Percentiles rank a stretch among this genome's conserved stretches.
These are phyloP conservation scores for Saturnispora diversa DNA, from an alignment of 805 yeast species.

Conservation along the genomic window DNA sequence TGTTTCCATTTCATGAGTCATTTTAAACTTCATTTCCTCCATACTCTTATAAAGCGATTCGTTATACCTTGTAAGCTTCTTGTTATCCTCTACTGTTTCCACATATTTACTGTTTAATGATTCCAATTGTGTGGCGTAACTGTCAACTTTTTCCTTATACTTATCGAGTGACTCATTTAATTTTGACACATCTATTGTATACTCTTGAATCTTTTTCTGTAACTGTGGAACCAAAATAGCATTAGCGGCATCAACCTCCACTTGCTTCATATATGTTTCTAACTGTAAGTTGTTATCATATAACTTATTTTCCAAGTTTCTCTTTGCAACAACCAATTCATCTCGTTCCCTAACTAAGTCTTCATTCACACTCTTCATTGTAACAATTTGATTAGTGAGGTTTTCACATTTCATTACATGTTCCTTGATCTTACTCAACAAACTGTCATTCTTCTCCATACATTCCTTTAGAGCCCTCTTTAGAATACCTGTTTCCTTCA, in stretches of 20 bases:
- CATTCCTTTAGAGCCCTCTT: conserved; percentile 34
- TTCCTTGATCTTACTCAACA: conserved; percentile 37
- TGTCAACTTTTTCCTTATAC: conserved; percentile 19
- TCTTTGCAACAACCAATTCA: conserved; percentile 43
- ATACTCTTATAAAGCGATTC: conserved; percentile 41
- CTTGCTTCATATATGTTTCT: conserved; percentile 30
- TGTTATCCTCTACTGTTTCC: conserved; percentile 58
- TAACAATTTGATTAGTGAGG: conserved; percentile 43
- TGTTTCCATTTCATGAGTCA: conserved; percentile 43
- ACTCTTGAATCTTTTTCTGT: conserved; percentile 31
- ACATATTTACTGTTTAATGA: conserved; percentile 44
- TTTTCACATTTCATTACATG: conserved; percentile 38
- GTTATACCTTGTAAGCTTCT: conserved; percentile 50
- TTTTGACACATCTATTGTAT: conserved; percentile 25
- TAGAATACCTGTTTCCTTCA: conserved; percentile 37
- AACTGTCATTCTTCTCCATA: conserved; percentile 37
- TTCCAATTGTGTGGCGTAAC: conserved; percentile 20
- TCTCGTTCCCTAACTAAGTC: conserved; percentile 59
- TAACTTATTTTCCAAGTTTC: conserved; percentile 38
- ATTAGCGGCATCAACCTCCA: conserved; percentile 26
- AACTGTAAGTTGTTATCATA: conserved; percentile 35
- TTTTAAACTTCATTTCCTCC: conserved; percentile 38
- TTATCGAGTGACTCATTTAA: conserved; percentile 27
- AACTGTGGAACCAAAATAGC: conserved; percentile 26
- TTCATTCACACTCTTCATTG: conserved; percentile 50